Conservation (phyloP, 2,329 filamentous ascomycete genomes). For the Aspergillus oerlinghausenensis region DNA sequence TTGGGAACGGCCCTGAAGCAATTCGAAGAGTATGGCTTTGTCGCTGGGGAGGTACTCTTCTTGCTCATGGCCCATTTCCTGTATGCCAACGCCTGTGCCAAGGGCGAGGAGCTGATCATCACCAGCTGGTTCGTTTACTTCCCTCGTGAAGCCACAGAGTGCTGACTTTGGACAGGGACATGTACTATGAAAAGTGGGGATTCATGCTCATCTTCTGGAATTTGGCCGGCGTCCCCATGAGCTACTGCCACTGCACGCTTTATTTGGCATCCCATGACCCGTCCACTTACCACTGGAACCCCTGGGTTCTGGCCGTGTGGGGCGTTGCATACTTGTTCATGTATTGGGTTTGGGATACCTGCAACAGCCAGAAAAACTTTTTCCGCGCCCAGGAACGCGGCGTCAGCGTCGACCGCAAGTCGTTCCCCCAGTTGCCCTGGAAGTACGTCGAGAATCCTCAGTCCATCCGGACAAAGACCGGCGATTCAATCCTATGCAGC, state of each 20-base stretch:
- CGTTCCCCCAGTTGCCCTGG: conserved; percentile 86
- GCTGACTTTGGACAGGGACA: conserved; percentile 52
- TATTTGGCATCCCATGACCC: conserved; percentile 80
- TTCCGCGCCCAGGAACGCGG: conserved; percentile 78
- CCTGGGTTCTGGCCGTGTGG: conserved; percentile 57
- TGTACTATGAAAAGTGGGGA: conserved; percentile 94
- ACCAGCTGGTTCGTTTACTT: conserved; percentile 62
- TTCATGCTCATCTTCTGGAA: conserved; percentile 99
- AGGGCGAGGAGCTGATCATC: conserved; percentile 84
- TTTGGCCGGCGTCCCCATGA: conserved; percentile 81
- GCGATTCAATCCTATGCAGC: conserved; percentile 72
- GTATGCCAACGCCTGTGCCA: conserved; percentile 85
- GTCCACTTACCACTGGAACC: conserved; percentile 69
- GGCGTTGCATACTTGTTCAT: conserved; percentile 69
- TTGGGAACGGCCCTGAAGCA: conserved; percentile 72
- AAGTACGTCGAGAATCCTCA: conserved; percentile 73
- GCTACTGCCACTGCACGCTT: conserved; percentile 88
- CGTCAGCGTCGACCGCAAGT: conserved; percentile 60
- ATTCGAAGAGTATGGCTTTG: conserved; percentile 76
- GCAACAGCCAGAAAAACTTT: conserved; percentile 87
- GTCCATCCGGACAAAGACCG: conserved; percentile 65
- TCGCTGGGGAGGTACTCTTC: conserved; percentile 75
- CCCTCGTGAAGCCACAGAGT: background rate
- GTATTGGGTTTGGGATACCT: conserved; percentile 90
- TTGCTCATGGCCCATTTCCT: conserved; percentile 83